Conservation (phyloP, 1,139 yeast species). For the Pichia sp. region DNA sequence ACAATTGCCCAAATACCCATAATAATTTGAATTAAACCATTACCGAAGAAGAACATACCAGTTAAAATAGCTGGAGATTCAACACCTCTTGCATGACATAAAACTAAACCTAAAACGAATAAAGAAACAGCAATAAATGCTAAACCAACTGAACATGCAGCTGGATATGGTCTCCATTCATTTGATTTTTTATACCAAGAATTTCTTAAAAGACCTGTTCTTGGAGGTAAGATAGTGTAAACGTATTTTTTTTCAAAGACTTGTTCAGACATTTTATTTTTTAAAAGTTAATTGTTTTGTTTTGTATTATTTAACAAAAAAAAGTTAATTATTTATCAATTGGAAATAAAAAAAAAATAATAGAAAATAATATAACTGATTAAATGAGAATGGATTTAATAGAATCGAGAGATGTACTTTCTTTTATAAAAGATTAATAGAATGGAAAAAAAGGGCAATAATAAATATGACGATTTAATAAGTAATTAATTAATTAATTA, state of each 20-base stretch:
- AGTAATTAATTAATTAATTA: too few species aligned
- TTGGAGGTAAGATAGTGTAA: slow-evolving; percentile 21
- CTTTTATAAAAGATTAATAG: too few species aligned
- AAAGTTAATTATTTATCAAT: not conserved
- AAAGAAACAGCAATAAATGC: slow-evolving; percentile 23
- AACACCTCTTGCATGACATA: slow-evolving; percentile 47
- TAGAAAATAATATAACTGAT: too few species aligned
- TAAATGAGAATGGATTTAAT: too few species aligned
- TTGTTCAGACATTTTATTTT: slow-evolving; percentile 12
- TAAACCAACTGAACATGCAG: slow-evolving; percentile 27
- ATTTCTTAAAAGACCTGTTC: slow-evolving; percentile 24
- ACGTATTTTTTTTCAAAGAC: slow-evolving; percentile 14
- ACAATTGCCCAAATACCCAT: slow-evolving; percentile 61
- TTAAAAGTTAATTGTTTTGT: not conserved
- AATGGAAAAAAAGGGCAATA: too few species aligned
- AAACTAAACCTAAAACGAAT: slow-evolving; percentile 31
- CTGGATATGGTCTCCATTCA: slow-evolving; percentile 27
- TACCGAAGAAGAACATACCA: slow-evolving; percentile 47
- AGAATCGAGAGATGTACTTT: too few species aligned
- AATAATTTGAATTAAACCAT: slow-evolving; percentile 56
- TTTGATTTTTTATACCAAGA: slow-evolving; percentile 23
- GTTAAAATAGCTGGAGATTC: slow-evolving; percentile 41
- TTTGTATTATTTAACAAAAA: too few species aligned
- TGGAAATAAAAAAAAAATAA: not conserved
- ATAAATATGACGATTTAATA: too few species aligned